Base-by-base conservation (phyloP, 2,329 filamentous ascomycete species). In the Nemania sp. region DNA sequence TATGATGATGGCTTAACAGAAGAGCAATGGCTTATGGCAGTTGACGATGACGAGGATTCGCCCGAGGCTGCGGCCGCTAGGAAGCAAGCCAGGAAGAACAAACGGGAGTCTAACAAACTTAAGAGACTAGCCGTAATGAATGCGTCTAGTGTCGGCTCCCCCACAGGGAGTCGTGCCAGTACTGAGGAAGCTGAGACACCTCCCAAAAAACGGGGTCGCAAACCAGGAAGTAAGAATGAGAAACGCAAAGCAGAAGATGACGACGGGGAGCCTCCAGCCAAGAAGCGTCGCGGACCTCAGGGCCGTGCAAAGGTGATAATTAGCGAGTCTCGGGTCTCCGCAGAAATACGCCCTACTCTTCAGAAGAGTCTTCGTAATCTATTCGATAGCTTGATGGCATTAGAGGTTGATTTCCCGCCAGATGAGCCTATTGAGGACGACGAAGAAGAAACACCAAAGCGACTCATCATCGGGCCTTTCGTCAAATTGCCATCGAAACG, bases 1-100 rank as follows among this genome's bases (percentile, higher is more conserved):
- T 99, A 99, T 75, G 96, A 99, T 76, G 96, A 99, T 77, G 96
- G 97, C 60, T 89, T 99, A 32, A 98, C 96, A 0, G 97, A 99
- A 82, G 96, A 99, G 83, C 97, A 99, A 80, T 99, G 96, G 96
- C 88, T 98, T 59, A 95, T 97, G 85, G 96, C 96, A 62, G 95
- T 99, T 35, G 96, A 99, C 78, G 95, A 97, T 68, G 94, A 98
- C 58, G 96, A 99, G 1, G 96, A 99, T 78, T 91, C 89, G 0
- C 94, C 97, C 32, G 96, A 98, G 78, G 94, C 93, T 62, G 96
- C 96, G 1, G 94, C 97, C 43, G 92, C 93, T 41, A 90, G 96
- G 47, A 98, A 98, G 77, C 90, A 94, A 77, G 93, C 93, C 4
- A 89, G 92, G 61, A 93, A 94, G 72, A 93, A 93, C 69, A 93